A percentile compares a stretch with the other conserved stretches of the same genome.
Evolutionary conservation across 2,329 filamentous ascomycete genomes (phyloP).

Genomic region (Rhynchosporium secalis): DNA sequence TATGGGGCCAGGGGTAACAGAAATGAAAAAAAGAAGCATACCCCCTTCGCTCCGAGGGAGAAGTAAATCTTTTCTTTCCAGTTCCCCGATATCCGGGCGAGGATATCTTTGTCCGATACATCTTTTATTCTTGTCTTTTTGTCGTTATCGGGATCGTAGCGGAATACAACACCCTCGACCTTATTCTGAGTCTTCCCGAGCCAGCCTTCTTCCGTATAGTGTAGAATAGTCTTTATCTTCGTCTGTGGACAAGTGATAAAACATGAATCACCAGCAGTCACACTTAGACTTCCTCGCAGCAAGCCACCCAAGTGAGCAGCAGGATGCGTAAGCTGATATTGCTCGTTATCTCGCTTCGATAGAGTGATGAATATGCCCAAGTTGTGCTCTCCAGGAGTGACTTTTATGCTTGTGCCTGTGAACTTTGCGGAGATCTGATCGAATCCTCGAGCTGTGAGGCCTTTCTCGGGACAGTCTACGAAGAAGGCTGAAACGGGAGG

Average conservation of each 20-base stretch:
- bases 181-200: slow-evolving; percentile 87
- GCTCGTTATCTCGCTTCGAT: slow-evolving; percentile 77
- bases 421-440: slow-evolving; percentile 98
- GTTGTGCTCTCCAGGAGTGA: slow-evolving; percentile 89
- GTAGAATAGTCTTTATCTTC: slow-evolving; percentile 84
- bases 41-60: slow-evolving; percentile 61
- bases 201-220: slow-evolving; percentile 95
- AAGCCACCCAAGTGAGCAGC: slow-evolving; percentile 90
- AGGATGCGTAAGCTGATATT: slow-evolving; percentile 93
- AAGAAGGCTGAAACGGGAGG: slow-evolving; percentile 96
- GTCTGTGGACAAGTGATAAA: slow-evolving; percentile 90
- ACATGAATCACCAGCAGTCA: slow-evolving; percentile 87
- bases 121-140: slow-evolving; percentile 78
- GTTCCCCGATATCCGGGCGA: slow-evolving; percentile 78
- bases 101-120: slow-evolving; percentile 79
- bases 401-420: slow-evolving; percentile 90
- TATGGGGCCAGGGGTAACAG: not conserved
- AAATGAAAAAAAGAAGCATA: slow-evolving; percentile 46
- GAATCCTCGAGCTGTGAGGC: slow-evolving; percentile 83
- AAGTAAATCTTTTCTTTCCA: slow-evolving; percentile 76
- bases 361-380: slow-evolving; percentile 92
- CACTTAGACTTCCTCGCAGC: slow-evolving; percentile 80
- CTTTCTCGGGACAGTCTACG: slow-evolving; percentile 88
- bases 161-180: slow-evolving; percentile 87
- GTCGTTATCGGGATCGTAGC: slow-evolving; percentile 85